Base-by-base conservation (phyloP, 2,329 filamentous ascomycete species). In the Pleomassaria siparia region DNA sequence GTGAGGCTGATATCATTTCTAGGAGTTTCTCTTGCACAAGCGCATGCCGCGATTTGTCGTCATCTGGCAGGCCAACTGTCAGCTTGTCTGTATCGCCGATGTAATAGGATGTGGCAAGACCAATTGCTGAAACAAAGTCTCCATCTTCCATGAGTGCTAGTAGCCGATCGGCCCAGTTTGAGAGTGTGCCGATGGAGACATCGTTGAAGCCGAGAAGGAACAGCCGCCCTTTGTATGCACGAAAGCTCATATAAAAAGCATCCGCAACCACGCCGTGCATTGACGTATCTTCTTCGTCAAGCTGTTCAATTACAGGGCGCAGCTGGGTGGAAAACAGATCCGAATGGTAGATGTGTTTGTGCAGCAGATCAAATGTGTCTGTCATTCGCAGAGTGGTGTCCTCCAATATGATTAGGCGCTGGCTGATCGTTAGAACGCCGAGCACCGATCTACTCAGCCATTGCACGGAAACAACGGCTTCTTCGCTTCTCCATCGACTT, bases 231-330 rank as follows among this genome's bases (percentile, higher is more conserved):
- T 97, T 99, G 74, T 97, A 99, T 3, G 90, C 82, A 63, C 89
- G 90, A 72, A 97, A 92, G 70, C 92, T 96, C 90, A 97, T 97
- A 66, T 92, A 92, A 60, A 96, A 99, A 0, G 91, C 94, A 76
- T 99, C 94, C 7, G 92, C 92, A 40, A 97, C 89, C 8, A 97
- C 91, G 2, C 92, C 92, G 71, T 97, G 94, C 85, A 97, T 88
- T 0, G 90, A 89, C 0, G 83, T 78, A 60, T 96, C 91, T 49
- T 91, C 85, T 57, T 95, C 91, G 54, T 96, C 87, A 15, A 94
- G 77, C 51, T 91, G 86, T 68, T 97, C 94, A 18, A 99, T 89
- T 5, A 97, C 80, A 15, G 77, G 81, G 61, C 89, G 87, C 11
- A 99, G 76, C 65, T 97, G 94, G 21, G 83, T 81, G 1, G 92